Conservation (phyloP, 2,329 filamentous ascomycete genomes). For the Trichophyton mentagrophytes region DNA sequence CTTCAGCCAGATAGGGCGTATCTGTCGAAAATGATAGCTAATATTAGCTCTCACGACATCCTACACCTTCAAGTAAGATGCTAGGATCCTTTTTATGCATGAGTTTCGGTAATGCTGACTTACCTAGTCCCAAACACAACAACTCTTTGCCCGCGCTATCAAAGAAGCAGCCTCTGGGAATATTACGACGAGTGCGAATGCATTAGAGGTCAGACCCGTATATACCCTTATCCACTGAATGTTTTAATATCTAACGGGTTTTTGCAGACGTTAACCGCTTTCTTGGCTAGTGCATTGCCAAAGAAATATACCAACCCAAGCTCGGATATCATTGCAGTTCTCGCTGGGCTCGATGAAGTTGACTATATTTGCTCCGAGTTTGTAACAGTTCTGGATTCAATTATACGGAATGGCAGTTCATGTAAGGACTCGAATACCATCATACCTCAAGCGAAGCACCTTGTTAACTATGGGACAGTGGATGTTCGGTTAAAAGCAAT, state of each 20-base stretch:
- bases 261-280: constrained; percentile 70
- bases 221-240: constrained; percentile 18
- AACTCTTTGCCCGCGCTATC: constrained; percentile 65
- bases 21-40: constrained; percentile 55
- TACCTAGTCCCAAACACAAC: constrained; percentile 52
- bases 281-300: constrained; percentile 65
- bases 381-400: constrained; percentile 66
- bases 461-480: constrained; percentile 35
- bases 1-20: constrained; percentile 62
- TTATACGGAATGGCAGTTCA: constrained; percentile 62
- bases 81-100: neutral
- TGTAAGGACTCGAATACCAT: constrained; percentile 39
- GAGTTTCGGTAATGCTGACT: neutral
- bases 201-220: constrained; percentile 57
- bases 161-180: constrained; percentile 50
- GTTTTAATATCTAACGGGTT: neutral
- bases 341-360: constrained; percentile 79
- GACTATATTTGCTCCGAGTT: constrained; percentile 82
- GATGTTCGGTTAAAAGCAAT: constrained; percentile 68
- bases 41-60: constrained; percentile 60
- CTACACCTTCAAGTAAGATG: constrained; percentile 54
- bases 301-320: constrained; percentile 94
- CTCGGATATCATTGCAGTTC: constrained; percentile 80
- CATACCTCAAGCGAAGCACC: neutral
- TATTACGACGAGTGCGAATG: constrained; percentile 57